These are phyloP conservation scores for Rickenella mellea DNA, from an alignment of 768 basidiomycete species.

Conservation along the genomic window DNA sequence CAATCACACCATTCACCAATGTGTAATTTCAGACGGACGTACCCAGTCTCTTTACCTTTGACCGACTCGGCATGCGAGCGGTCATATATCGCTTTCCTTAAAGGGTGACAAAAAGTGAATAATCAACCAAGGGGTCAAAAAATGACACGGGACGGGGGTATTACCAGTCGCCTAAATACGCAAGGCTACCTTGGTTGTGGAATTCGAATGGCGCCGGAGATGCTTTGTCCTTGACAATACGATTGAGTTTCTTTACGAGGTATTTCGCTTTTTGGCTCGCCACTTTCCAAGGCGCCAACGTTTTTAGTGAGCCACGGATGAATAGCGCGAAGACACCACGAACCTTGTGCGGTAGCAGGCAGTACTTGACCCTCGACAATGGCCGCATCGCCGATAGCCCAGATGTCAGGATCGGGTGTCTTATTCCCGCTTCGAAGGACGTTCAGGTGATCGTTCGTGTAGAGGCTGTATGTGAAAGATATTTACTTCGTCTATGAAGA, in stretches of 20 bases:
- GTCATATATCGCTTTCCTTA: constrained; percentile 70
- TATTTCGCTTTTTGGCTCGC: constrained; percentile 72
- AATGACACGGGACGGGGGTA: constrained; percentile 19
- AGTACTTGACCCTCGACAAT: constrained; percentile 45
- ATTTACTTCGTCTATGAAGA: neutral
- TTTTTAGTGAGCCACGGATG: constrained; percentile 7
- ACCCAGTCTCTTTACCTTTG: constrained; percentile 46
- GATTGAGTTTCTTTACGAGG: constrained; percentile 57
- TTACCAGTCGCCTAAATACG: constrained; percentile 71
- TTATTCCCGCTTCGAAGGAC: constrained; percentile 44
- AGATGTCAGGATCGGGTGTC: constrained; percentile 55
- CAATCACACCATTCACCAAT: neutral
- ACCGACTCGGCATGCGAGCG: constrained; percentile 38
- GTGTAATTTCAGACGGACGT: no score
- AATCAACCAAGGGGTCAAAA: neutral
- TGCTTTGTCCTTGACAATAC: constrained; percentile 37
- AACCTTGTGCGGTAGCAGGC: constrained; percentile 82
- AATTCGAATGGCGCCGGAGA: constrained; percentile 53
- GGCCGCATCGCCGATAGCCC: constrained; percentile 75
- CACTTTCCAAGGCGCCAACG: constrained; percentile 29
- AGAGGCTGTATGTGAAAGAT: constrained; percentile 19
- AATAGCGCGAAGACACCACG: constrained; percentile 9
- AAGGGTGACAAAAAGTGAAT: neutral
- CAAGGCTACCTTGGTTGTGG: constrained; percentile 64
- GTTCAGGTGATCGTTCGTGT: constrained; percentile 52